Conservation (phyloP, 768 basidiomycete species). For the Mycena rebaudengoi region DNA sequence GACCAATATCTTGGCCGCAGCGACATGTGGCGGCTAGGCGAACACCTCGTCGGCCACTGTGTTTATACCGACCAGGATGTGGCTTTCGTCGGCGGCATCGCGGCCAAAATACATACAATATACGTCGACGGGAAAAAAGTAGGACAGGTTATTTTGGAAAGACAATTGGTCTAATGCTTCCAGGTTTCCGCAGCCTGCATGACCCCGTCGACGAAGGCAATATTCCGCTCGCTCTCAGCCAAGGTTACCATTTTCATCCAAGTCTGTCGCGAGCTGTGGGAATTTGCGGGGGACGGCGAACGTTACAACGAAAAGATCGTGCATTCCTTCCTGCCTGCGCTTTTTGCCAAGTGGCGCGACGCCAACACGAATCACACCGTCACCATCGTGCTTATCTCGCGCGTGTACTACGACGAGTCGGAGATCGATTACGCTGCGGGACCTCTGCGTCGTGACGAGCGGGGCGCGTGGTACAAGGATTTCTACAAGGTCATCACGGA, state of each 20-base stretch:
- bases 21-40: constrained; percentile 96
- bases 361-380: constrained; percentile 91
- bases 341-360: constrained; percentile 87
- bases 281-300: constrained; percentile 96
- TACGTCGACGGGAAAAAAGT: constrained; percentile 77
- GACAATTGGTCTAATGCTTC: not conserved
- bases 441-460: constrained; percentile 78
- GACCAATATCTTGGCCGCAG: constrained; percentile 96
- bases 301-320: constrained; percentile 97
- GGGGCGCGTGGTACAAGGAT: constrained; percentile 89
- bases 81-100: constrained; percentile 82
- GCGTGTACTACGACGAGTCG: constrained; percentile 86
- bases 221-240: constrained; percentile 91
- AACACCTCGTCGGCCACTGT: constrained; percentile 81
- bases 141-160: constrained; percentile 10
- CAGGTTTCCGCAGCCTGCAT: constrained; percentile 85
- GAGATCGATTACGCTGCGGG: constrained; percentile 87
- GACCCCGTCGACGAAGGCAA: constrained; percentile 83
- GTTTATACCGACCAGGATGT: constrained; percentile 88
- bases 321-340: constrained; percentile 91
- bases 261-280: constrained; percentile 95
- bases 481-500: constrained; percentile 97
- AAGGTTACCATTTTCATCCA: constrained; percentile 95
- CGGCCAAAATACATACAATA: constrained; percentile 83
- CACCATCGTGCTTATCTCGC: constrained; percentile 92